phyloP scores from a whole-genome alignment of 805 yeast species.

The Lachancea mirantina region DNA sequence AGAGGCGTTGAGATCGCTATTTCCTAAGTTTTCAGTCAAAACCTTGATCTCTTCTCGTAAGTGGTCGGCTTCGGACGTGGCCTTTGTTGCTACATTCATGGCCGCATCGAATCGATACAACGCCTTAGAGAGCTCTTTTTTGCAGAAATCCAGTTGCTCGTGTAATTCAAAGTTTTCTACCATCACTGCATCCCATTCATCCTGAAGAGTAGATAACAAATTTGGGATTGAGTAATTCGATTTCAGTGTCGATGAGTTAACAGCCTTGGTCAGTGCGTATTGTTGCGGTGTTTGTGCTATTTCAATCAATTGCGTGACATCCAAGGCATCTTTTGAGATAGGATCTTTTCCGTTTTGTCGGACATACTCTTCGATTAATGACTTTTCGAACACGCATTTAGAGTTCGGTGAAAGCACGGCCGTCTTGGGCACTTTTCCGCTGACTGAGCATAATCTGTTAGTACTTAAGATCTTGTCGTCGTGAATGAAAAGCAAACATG shows the following conservation, averaged over 20 bases:
- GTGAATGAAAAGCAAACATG: background rate
- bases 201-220: slow-evolving; percentile 65
- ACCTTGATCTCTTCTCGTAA: slow-evolving; percentile 58
- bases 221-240: slow-evolving; percentile 53
- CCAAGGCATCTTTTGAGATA: slow-evolving; percentile 53
- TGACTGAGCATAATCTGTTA: slow-evolving; percentile 31
- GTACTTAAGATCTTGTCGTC: background rate
- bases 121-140: slow-evolving; percentile 69
- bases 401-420: slow-evolving; percentile 76
- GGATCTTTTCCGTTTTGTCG: slow-evolving; percentile 70
- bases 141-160: slow-evolving; percentile 57
- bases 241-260: slow-evolving; percentile 43
- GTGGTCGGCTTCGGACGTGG: slow-evolving; percentile 69
- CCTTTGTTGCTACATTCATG: slow-evolving; percentile 69
- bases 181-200: slow-evolving; percentile 85
- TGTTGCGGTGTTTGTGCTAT: slow-evolving; percentile 31
- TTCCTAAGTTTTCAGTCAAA: slow-evolving; percentile 32
- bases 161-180: slow-evolving; percentile 72
- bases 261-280: slow-evolving; percentile 14
- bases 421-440: slow-evolving; percentile 61
- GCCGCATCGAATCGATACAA: slow-evolving; percentile 88
- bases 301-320: slow-evolving; percentile 49
- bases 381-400: slow-evolving; percentile 61
- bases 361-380: slow-evolving; percentile 54
- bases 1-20: background rate